Percentiles rank a stretch among this genome's conserved stretches.
These are phyloP conservation scores for Talaromyces trachyspermus DNA, from an alignment of 495 filamentous ascomycete genomes.

Conservation along the genomic window DNA sequence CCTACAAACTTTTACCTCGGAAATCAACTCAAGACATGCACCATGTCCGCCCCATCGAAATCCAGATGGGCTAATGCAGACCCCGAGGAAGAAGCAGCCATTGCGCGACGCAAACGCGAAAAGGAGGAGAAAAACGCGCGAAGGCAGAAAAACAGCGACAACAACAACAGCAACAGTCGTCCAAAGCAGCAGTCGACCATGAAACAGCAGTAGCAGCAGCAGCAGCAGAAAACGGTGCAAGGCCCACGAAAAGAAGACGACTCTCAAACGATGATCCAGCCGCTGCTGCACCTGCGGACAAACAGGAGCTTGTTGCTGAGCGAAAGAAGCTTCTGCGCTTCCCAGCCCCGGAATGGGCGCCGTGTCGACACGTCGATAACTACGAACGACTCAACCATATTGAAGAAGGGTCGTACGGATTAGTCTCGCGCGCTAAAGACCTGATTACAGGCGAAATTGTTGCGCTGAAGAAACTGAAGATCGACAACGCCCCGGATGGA, in stretches of 20 bases:
- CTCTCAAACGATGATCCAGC: conserved; percentile 35
- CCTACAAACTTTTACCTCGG: too few species aligned
- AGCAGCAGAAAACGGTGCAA: conserved; percentile 8
- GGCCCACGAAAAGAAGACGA: conserved; percentile 35
- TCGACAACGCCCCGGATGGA: conserved; percentile 75
- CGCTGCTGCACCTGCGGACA: conserved; percentile 13
- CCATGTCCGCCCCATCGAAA: too few species aligned
- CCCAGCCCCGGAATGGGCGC: conserved; percentile 58
- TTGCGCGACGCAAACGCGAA: conserved; percentile 69
- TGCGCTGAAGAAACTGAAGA: conserved; percentile 90
- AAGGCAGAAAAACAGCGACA: conserved; percentile 77
- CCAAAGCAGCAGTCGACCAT: neutral
- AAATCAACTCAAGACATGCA: too few species aligned
- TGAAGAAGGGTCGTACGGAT: conserved; percentile 94
- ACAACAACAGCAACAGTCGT: conserved; percentile 13
- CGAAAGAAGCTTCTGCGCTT: conserved; percentile 55
- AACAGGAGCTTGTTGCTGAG: conserved; percentile 19
- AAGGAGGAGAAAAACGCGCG: conserved; percentile 82
- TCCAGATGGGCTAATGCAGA: conserved; percentile 85
- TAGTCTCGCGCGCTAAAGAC: conserved; percentile 82
- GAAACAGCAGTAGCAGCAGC: conserved; percentile 12
- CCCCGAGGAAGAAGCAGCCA: conserved; percentile 57
- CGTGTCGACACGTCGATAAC: conserved; percentile 75
- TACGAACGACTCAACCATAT: conserved; percentile 94
- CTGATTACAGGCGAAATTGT: conserved; percentile 76